Evolutionary conservation across 2,329 filamentous ascomycete species (phyloP), one percentile per base, ranked within the genome.

Genomic region (Ophiostoma ulmi): DNA sequence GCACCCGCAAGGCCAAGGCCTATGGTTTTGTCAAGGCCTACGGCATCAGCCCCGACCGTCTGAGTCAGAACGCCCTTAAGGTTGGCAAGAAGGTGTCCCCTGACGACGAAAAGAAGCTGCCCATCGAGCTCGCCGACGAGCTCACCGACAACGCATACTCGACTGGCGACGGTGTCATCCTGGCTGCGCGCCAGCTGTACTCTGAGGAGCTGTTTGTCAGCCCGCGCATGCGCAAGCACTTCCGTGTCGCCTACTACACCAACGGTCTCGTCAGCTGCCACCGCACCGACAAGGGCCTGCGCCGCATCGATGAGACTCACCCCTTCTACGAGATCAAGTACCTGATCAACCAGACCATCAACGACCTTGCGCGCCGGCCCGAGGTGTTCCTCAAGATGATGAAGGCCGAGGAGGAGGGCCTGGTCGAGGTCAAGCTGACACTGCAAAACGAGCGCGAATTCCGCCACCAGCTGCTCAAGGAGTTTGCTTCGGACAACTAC

Each of bases 301-400:
- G 92, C 71, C 92, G 92, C 77, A 98, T 99, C 75, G 94, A 97
- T 75, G 94, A 98, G 73, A 89, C 95, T 35, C 94, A 98, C 77
- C 93, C 93, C 0, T 98, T 96, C 80, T 98, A 98, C 78, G 95
- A 98, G 79, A 92, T 99, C 83, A 97, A 99, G 80, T 99, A 99
- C 76, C 85, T 99, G 26, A 89, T 93, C 74, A 93, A 95, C 76
- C 94, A 97, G 79, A 91, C 92, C 8, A 91, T 97, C 73, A 83
- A 84, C 61, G 91, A 95, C 74, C 87, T 98, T 72, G 91, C 93
- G 2, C 88, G 89, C 69, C 89, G 91, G 69, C 95, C 95, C 1
- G 94, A 97, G 74, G 84, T 97, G 36, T 99, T 95, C 78, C 82
- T 99, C 70, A 94, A 96, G 81, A 99, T 99, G 95, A 88, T 98